Base-by-base conservation (phyloP, 169 alveolate genomes). In the Plasmodium ovale region DNA sequence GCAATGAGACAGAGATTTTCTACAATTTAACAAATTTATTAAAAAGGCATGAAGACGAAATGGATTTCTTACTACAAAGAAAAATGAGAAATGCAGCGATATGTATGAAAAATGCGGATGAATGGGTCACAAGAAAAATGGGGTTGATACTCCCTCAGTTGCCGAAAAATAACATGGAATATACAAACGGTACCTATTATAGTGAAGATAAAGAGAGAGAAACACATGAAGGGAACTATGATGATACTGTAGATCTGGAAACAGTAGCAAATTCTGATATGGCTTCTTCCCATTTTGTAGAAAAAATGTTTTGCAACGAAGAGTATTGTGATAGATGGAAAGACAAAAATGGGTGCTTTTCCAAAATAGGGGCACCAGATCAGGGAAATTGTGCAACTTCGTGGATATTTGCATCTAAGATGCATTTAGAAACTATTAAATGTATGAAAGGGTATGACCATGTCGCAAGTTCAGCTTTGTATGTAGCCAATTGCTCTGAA, bases 331-430 rank as follows among this genome's bases (percentile, higher is more conserved):
- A 65, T n/a, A 37, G 73, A 19, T 37, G 25, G 16, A 65, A 65
- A 42, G 73, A 65, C n/a, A 37, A 33, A 9, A 35, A 21, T 39
- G 37, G 73, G 1, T 65, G 73, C 16, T 5, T 65, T 9, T 33
- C 73, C 9, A 65, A 65, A 39, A 37, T 65, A 33, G 56, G 37
- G 19, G 73, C 54, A n/a, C 58, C 6, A 39, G 73, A 65, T 10
- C 73, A 65, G 29, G 73, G 73, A n/a, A 53, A 19, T 42, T 69
- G 92, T 49, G 92, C 87, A 19, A 69, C 71, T 29, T 85, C 87
- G 0, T 85, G 92, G 92, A 19, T 85, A 69, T 85, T 85, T 70
- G 92, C 92, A 27, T 69, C 74, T 33, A 71, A 67, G 35, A 21
- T 85, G 9, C 92, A 85, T 69, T 44, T 85, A 56, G 92, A 85